A percentile compares a stretch with the other conserved stretches of the same genome.
phyloP scores from a whole-genome alignment of 83 land plant genomes.

The Isoetes engelmannii region DNA sequence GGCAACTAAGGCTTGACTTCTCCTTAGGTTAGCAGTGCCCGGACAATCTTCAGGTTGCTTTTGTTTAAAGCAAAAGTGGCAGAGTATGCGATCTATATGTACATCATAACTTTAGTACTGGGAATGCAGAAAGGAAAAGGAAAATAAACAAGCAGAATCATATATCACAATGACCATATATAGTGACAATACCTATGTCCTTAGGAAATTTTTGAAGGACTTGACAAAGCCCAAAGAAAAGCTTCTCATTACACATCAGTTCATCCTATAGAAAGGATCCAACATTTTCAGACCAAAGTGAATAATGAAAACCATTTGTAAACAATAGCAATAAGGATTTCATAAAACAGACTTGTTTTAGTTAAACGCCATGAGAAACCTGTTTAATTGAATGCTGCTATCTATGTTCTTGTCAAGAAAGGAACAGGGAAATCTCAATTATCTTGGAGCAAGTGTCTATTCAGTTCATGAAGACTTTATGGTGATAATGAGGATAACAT shows the following conservation, averaged over 20 bases:
- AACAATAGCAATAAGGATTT: no score
- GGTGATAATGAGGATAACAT: no score
- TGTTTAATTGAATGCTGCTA: no score
- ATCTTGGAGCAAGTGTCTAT: no score
- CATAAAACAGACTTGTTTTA: no score
- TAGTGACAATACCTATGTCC: constrained; percentile 55
- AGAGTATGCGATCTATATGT: constrained; percentile 63
- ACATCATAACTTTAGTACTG: neutral
- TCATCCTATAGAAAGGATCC: constrained; percentile 58
- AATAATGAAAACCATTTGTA: no score
- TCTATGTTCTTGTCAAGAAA: no score
- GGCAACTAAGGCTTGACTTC: constrained; percentile 62
- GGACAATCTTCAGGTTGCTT: constrained; percentile 50
- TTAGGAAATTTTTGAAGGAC: constrained; percentile 87
- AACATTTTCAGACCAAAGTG: no score
- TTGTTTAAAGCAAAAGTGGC: constrained; percentile 78
- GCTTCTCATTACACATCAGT: constrained; percentile 67
- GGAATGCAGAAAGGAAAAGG: neutral
- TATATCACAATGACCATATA: neutral
- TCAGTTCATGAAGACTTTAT: no score
- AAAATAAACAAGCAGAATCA: neutral
- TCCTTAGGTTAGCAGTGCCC: constrained; percentile 34
- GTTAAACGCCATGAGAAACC: no score
- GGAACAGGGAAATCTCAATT: no score
- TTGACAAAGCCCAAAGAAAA: constrained; percentile 85